A percentile compares a stretch with the other conserved stretches of the same genome.
phyloP scores from a whole-genome alignment of 2,329 filamentous ascomycete species.

The Aspergillus terreus region DNA sequence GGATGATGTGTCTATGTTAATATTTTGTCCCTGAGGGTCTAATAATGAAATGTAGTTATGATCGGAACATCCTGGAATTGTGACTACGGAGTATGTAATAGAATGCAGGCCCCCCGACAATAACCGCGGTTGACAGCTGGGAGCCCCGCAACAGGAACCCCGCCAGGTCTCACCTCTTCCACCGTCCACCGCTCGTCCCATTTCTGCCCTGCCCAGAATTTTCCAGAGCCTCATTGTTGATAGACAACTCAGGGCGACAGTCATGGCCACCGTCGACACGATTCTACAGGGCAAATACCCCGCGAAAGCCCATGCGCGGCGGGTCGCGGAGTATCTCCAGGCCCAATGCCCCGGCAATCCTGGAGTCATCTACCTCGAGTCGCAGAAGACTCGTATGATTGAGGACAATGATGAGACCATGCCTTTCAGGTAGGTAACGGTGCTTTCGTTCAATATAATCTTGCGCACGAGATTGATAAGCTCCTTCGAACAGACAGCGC shows the following conservation, averaged over 20 bases:
- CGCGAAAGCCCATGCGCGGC: conserved; percentile 79
- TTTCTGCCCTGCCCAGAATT: background rate
- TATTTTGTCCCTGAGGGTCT: too few species aligned
- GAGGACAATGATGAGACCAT: conserved; percentile 86
- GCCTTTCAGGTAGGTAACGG: conserved; percentile 65
- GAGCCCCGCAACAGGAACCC: background rate
- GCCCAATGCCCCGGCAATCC: conserved; percentile 59
- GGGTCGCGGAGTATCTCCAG: conserved; percentile 75
- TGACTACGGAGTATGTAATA: conserved; percentile 1
- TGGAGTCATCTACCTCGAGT: conserved; percentile 85
- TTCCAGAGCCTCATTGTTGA: background rate
- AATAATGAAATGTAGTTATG: background rate
- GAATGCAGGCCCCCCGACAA: background rate
- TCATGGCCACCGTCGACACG: conserved; percentile 31
- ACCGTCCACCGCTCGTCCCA: background rate
- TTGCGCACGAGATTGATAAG: background rate
- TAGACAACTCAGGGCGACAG: background rate
- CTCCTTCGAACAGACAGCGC: conserved; percentile 62
- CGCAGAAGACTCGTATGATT: conserved; percentile 71
- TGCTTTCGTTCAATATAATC: background rate
- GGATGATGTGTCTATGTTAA: too few species aligned
- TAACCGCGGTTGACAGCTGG: conserved; percentile 1
- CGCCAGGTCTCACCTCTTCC: background rate
- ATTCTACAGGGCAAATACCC: conserved; percentile 63
- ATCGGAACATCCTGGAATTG: background rate